phyloP scores from a whole-genome alignment of 257 asterid species.

The Fraxinus pennsylvanica region DNA sequence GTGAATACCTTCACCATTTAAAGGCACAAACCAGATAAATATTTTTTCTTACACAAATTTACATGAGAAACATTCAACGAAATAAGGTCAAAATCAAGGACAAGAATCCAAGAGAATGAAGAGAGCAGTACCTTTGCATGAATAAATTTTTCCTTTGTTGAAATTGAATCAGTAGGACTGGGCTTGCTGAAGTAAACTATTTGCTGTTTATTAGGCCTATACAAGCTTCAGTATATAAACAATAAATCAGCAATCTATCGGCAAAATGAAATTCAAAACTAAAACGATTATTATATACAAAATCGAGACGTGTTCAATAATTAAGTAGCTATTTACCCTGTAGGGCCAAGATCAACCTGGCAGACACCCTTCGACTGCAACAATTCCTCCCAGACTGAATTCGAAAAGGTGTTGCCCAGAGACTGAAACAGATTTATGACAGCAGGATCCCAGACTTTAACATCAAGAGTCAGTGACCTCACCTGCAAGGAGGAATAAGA shows the following conservation, averaged over 20 bases:
- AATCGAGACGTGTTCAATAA: not conserved
- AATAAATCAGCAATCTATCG: slow-evolving; percentile 17
- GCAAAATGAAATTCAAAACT: slow-evolving; percentile 24
- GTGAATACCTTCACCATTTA: not conserved
- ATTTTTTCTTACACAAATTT: not conserved
- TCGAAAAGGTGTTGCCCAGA: slow-evolving; percentile 83
- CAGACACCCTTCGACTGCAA: slow-evolving; percentile 73
- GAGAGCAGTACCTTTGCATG: slow-evolving; percentile 75
- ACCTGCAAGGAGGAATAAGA: slow-evolving; percentile 57
- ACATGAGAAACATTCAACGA: not conserved
- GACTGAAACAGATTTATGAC: slow-evolving; percentile 89
- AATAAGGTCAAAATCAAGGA: not conserved
- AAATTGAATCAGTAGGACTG: slow-evolving; percentile 68
- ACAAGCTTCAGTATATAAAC: slow-evolving; percentile 54
- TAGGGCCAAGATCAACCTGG: slow-evolving; percentile 63
- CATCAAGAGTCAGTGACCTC: slow-evolving; percentile 96
- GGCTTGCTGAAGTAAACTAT: slow-evolving; percentile 73
- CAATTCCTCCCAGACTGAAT: slow-evolving; percentile 92
- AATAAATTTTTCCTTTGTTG: slow-evolving; percentile 87
- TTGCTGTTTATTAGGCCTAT: slow-evolving; percentile 67
- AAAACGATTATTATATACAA: not conserved
- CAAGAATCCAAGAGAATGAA: not conserved
- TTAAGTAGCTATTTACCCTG: slow-evolving; percentile 54
- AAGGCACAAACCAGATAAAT: not conserved
- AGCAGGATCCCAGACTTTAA: slow-evolving; percentile 97